Conservation (phyloP, 2,329 filamentous ascomycete genomes). For the Aspergillus neotritici region DNA sequence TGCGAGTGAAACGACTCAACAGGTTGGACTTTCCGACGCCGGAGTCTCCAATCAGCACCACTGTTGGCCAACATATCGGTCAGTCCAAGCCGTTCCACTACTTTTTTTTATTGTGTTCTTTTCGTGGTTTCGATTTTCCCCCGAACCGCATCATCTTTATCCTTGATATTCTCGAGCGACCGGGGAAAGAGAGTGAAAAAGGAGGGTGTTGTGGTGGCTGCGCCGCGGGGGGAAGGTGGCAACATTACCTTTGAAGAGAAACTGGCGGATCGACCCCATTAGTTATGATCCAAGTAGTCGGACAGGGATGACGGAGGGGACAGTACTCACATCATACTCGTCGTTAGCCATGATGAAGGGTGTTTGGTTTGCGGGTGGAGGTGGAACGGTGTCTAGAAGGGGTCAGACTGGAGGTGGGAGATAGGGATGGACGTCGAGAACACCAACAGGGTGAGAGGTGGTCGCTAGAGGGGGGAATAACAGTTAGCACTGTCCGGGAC, state of each 20-base stretch:
- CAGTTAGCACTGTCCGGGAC: background rate
- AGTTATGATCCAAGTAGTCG: constrained; percentile 4
- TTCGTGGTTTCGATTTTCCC: too few relatives aligned
- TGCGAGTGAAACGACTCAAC: constrained; percentile 97
- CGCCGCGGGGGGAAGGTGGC: constrained; percentile 18
- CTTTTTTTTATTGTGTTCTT: too few relatives aligned
- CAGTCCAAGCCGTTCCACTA: too few relatives aligned
- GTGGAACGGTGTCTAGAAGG: constrained; percentile 12
- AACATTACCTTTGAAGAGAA: constrained; percentile 91
- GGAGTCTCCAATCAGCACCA: constrained; percentile 98
- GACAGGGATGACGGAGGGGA: background rate
- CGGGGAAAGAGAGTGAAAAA: constrained; percentile 11
- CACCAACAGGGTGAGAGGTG: too few relatives aligned
- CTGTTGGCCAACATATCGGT: constrained; percentile 43
- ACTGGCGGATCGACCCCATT: constrained; percentile 51
- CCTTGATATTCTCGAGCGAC: background rate
- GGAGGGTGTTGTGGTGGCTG: constrained; percentile 14
- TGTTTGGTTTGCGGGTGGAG: constrained; percentile 14
- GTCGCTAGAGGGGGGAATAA: too few relatives aligned
- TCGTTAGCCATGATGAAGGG: constrained; percentile 81
- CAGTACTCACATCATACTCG: constrained; percentile 89
- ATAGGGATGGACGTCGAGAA: background rate
- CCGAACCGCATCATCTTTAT: too few relatives aligned
- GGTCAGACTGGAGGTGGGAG: constrained; percentile 16
- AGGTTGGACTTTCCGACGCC: constrained; percentile 99